Base-by-base conservation (phyloP, 495 filamentous ascomycete genomes). In the Aspergillus coremiiformis region DNA sequence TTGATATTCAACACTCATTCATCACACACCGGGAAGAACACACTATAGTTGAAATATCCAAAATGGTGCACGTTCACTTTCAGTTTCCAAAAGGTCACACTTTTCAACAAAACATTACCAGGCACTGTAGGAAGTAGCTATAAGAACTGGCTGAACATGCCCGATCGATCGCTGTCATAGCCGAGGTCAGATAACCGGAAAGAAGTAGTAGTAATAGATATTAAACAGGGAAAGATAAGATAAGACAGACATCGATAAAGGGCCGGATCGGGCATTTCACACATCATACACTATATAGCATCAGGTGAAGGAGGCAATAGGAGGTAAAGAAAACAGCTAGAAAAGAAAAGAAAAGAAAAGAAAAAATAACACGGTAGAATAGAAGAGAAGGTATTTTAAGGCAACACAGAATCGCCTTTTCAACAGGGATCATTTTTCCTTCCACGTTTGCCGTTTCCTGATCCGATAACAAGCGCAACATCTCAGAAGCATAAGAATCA, bases 341-440 rank as follows among this genome's bases (percentile, higher is more conserved):
- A 35, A 37, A 22, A 8, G 11, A 20, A 37, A 32, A 48, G 10
- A n/a, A n/a, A n/a, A n/a, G n/a, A n/a, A n/a, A n/a, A n/a, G n/a
- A n/a, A 39, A 49, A 49, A 49, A 49, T 6, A 49, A 49, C 47
- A 49, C 47, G 47, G 47, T 19, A 49, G 47, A 49, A 49, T 39
- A 24, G 47, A 41, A 49, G 43, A 10, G 21, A 10, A 29, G 15
- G 9, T 3, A 41, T 41, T 41, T 19, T 41, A 41, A 6, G 12
- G 32, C 32, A n/a, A 35, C 32, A 45, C 7, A 29, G 29, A n/a
- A 45, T 27, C 43, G 11, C 27, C 3, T 17, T 24, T 26, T 24
- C 21, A 17, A 35, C 8, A 5, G 12, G 9, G n/a, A 12, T 35
- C 32, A 35, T 35, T 35, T 30, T 30, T 35, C 12, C 32, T 12